Percentiles rank a stretch among this genome's conserved stretches.
Evolutionary conservation across 805 yeast genomes (phyloP).

Genomic region (Cyberlindnera euphorbiae): DNA sequence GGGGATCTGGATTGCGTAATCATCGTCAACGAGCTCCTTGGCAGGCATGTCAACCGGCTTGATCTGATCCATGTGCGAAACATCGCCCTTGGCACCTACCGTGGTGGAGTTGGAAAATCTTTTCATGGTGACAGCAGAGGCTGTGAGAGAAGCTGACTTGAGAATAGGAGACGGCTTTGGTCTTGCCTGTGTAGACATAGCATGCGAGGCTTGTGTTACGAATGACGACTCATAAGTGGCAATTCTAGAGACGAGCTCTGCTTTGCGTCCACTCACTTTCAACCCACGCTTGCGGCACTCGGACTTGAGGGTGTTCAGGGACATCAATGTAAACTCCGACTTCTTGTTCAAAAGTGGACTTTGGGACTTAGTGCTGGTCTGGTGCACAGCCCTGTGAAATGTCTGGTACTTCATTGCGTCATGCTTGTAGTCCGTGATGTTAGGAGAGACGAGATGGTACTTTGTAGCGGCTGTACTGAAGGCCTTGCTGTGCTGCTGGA

Average conservation of each 20-base stretch:
- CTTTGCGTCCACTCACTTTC: conserved; percentile 56
- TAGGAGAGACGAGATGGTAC: conserved; percentile 19
- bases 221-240: conserved; percentile 21
- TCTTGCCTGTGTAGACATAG: conserved; percentile 16
- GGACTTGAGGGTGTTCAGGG: conserved; percentile 47
- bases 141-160: conserved; percentile 1
- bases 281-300: conserved; percentile 60
- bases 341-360: conserved; percentile 24
- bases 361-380: conserved; percentile 24
- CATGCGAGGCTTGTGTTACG: conserved; percentile 5
- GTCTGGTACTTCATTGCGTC: conserved; percentile 9
- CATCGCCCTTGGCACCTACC: conserved; percentile 45
- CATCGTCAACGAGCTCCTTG: conserved; percentile 42
- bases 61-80: conserved; percentile 53
- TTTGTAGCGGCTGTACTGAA: conserved; percentile 12
- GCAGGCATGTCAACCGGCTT: conserved; percentile 31
- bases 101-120: conserved; percentile 22
- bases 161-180: too few relatives aligned
- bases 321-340: conserved; percentile 35
- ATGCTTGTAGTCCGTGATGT: conserved; percentile 20
- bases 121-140: conserved; percentile 9
- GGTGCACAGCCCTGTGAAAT: conserved; percentile 26
- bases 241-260: conserved; percentile 43
- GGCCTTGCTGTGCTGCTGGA: conserved; percentile 10
- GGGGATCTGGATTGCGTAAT: conserved; percentile 37